Evolutionary conservation across 352 stramenopile genomes (phyloP).

Genomic region (Phytophthora cryptogea): DNA sequence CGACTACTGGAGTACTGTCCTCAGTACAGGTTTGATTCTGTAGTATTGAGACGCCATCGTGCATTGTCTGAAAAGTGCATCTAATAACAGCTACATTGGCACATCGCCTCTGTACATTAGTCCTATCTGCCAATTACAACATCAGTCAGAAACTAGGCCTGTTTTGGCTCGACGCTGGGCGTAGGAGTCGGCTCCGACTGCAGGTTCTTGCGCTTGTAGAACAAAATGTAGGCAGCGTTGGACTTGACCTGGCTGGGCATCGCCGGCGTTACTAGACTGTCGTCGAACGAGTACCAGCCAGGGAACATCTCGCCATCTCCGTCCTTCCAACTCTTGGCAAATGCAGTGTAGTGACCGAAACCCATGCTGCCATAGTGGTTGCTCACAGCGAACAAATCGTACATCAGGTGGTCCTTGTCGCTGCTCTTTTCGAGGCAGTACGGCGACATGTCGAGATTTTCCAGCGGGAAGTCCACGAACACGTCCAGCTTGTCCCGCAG

Average conservation of each 20-base stretch:
- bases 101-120: too few species aligned
- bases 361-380: constrained; percentile 92
- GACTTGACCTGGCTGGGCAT: constrained; percentile 69
- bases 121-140: too few species aligned
- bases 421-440: constrained; percentile 71
- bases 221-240: constrained; percentile 88
- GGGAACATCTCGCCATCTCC: constrained; percentile 57
- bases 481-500: constrained; percentile 84
- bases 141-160: constrained; percentile 9
- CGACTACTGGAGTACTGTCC: background rate
- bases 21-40: too few species aligned
- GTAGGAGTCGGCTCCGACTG: constrained; percentile 11
- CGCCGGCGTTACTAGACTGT: constrained; percentile 70
- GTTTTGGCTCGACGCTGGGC: constrained; percentile 4
- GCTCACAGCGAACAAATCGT: constrained; percentile 90
- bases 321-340: constrained; percentile 72
- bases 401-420: constrained; percentile 52
- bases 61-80: too few species aligned
- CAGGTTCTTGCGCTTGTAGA: constrained; percentile 81
- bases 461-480: constrained; percentile 88
- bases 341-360: constrained; percentile 92
- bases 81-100: too few species aligned
- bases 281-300: constrained; percentile 87
- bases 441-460: constrained; percentile 78
- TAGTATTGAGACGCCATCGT: too few species aligned